A percentile compares a stretch with the other conserved stretches of the same genome.
Evolutionary conservation across 2,329 filamentous ascomycete genomes (phyloP).

Genomic region (Aspergillus floridensis): DNA sequence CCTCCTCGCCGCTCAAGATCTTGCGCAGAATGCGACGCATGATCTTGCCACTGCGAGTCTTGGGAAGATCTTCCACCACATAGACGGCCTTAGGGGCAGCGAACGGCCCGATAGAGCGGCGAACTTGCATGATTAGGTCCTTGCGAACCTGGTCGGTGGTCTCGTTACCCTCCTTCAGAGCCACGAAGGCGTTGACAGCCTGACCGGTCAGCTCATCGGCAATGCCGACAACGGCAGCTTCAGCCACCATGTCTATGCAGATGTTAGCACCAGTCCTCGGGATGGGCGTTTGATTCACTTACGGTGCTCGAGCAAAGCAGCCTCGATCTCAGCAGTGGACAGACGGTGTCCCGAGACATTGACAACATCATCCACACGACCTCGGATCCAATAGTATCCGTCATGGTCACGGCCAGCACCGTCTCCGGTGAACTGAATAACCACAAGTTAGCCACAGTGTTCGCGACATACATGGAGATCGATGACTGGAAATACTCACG

Average conservation of each 20-base stretch:
- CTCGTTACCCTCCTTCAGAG: conserved; percentile 82
- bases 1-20: conserved; percentile 95
- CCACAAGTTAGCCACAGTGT: conserved; percentile 10
- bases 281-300: conserved; percentile 25
- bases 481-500: conserved; percentile 55
- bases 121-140: conserved; percentile 89
- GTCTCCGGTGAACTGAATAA: conserved; percentile 58
- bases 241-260: conserved; percentile 61
- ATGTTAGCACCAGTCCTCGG: conserved; percentile 16
- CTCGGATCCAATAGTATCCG: conserved; percentile 99
- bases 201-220: conserved; percentile 92
- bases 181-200: conserved; percentile 94
- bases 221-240: conserved; percentile 93
- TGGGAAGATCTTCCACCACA: conserved; percentile 88
- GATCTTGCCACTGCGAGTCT: conserved; percentile 97
- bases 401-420: conserved; percentile 95
- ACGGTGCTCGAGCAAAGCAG: conserved; percentile 88
- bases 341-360: conserved; percentile 96
- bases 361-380: conserved; percentile 96
- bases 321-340: conserved; percentile 97
- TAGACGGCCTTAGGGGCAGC: conserved; percentile 92
- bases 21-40: conserved; percentile 97
- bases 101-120: conserved; percentile 96
- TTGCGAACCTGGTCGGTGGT: conserved; percentile 78
- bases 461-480: background rate